phyloP scores from a whole-genome alignment of 768 basidiomycete species.

The Auriscalpium microsporum region DNA sequence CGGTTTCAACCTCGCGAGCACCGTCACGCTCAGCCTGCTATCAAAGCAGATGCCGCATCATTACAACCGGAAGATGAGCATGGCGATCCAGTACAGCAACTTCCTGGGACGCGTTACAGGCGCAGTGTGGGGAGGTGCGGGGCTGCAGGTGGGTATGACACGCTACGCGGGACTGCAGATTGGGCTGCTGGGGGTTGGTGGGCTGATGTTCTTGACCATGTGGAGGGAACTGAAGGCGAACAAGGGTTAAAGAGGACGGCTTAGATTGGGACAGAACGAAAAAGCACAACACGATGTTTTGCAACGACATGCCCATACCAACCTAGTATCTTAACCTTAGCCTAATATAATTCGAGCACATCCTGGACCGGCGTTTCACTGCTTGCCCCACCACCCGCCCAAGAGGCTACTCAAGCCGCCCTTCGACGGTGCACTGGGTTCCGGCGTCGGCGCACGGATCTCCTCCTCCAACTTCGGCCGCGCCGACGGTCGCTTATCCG shows the following conservation, averaged over 20 bases:
- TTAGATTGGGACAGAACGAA: background rate
- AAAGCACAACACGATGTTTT: background rate
- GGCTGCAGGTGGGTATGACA: conserved; percentile 50
- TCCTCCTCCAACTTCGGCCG: conserved; percentile 53
- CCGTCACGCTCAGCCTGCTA: conserved; percentile 55
- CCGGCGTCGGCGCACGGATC: conserved; percentile 39
- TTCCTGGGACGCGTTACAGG: conserved; percentile 58
- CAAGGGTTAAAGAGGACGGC: conserved; percentile 32
- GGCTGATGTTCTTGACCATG: conserved; percentile 41
- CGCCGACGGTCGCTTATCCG: conserved; percentile 40
- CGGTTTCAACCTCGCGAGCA: conserved; percentile 68
- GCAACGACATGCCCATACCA: background rate
- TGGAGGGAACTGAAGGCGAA: conserved; percentile 64
- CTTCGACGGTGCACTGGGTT: conserved; percentile 32
- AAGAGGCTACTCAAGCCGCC: conserved; percentile 60
- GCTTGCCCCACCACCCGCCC: conserved; percentile 71
- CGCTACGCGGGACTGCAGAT: conserved; percentile 54
- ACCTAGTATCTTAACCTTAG: background rate
- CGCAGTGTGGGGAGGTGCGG: conserved; percentile 61
- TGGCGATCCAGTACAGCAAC: conserved; percentile 63
- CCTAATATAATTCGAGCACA: background rate
- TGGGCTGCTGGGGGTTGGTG: conserved; percentile 50
- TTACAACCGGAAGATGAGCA: conserved; percentile 52
- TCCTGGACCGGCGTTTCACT: background rate
- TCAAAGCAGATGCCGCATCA: conserved; percentile 59